Base-by-base conservation (phyloP, 2,329 filamentous ascomycete genomes). In the Fusarium piperis region DNA sequence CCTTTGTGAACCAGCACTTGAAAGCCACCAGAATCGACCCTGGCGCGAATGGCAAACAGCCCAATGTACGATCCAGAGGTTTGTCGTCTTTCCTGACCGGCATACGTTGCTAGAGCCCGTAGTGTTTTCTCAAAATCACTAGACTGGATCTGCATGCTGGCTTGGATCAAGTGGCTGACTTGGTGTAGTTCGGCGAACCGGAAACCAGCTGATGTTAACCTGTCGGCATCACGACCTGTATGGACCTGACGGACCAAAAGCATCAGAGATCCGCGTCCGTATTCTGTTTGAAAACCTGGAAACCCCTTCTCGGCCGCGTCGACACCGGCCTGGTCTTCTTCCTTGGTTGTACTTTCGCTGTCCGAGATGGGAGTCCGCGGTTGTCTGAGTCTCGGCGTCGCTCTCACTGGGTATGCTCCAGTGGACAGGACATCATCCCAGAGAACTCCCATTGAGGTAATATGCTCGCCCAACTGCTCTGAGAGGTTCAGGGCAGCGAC, bases 401-500 rank as follows among this genome's bases (percentile, higher is more conserved):
- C 65, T 55, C 51, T 55, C 9, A 13, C 32, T 16, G 64, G 62
- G 61, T 67, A 72, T 64, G 77, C 82, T 51, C 88, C 92, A 0
- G 93, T 95, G 2, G 87, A 84, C 20, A 94, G 81, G 7, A 95
- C 91, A 73, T 93, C 90, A 69, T 95, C 92, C 82, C 92, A 95
- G 1, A 96, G 83, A 13, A 89, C 84, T 4, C 93, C 93, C 11
- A 92, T 81, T 9, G 89, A 85, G 8, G 87, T 85, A 2, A 95
- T 81, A 4, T 87, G 85, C 41, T 88, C 87, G 66, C 89, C 89
- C 67, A 94, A 83, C 59, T 89, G 88, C 10, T 88, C 84, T 1
- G 94, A 92, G 10, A 97, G 86, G n/a, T 90, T 88, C 5, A 90
- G 85, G 1, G 94, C 94, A 2, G 93, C 92, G 11, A 93, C 85